Conservation (phyloP, 352 stramenopile genomes). For the Phytophthora nicotianae region DNA sequence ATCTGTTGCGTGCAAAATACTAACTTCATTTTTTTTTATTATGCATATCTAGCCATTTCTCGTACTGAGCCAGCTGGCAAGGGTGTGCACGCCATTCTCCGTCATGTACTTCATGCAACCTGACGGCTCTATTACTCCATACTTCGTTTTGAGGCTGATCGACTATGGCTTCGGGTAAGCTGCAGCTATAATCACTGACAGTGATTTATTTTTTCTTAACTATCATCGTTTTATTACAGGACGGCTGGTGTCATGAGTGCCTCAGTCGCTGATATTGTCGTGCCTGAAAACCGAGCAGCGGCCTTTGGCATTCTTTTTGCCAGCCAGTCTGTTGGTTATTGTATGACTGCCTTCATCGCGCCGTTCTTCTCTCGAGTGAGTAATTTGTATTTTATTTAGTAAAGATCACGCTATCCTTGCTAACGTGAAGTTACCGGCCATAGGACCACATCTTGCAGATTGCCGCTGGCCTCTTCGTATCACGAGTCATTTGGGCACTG, state of each 20-base stretch:
- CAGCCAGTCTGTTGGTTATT: conserved; percentile 62
- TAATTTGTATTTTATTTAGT: conserved; percentile 5
- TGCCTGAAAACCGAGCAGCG: conserved; percentile 52
- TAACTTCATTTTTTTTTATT: conserved; percentile 5
- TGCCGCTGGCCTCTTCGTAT: conserved; percentile 50
- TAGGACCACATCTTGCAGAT: conserved; percentile 61
- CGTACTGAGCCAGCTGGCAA: conserved; percentile 65
- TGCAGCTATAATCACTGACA: neutral
- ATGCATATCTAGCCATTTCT: conserved; percentile 62
- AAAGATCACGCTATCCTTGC: neutral
- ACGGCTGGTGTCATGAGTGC: conserved; percentile 69
- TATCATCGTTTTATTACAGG: conserved; percentile 27
- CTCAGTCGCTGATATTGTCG: conserved; percentile 66
- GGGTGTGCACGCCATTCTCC: conserved; percentile 64
- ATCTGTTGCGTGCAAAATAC: neutral
- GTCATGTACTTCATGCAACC: conserved; percentile 75
- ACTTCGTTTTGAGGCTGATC: conserved; percentile 66
- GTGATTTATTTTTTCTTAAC: conserved; percentile 2
- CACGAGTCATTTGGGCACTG: conserved; percentile 55
- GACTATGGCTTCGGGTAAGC: conserved; percentile 67
- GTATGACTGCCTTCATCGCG: conserved; percentile 55
- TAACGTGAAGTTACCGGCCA: conserved; percentile 3
- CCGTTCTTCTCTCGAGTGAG: conserved; percentile 62
- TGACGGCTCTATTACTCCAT: conserved; percentile 62
- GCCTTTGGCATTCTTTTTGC: conserved; percentile 75